A percentile compares a stretch with the other conserved stretches of the same genome.
These are phyloP conservation scores for Lentinula novae-zelandiae DNA, from an alignment of 1,284 basidiomycete genomes.

Conservation along the genomic window DNA sequence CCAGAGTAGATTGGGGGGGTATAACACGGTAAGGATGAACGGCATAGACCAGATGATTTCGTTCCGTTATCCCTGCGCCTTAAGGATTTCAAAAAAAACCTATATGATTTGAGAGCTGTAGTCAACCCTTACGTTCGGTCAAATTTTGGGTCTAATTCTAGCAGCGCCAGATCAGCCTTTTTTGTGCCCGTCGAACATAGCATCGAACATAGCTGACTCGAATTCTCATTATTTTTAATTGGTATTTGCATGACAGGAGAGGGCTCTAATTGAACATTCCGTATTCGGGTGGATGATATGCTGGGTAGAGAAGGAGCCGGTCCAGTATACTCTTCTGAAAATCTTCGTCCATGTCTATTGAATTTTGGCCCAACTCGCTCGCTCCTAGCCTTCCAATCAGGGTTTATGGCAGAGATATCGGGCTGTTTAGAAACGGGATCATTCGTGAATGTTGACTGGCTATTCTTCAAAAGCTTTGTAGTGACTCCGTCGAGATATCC, in stretches of 20 bases:
- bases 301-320: slow-evolving; percentile 17
- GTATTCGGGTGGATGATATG: slow-evolving; percentile 26
- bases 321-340: not conserved
- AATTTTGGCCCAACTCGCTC: not conserved
- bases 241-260: slow-evolving; percentile 50
- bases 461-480: not conserved
- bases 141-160: not conserved
- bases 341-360: not conserved
- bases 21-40: not conserved
- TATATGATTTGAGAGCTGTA: not conserved
- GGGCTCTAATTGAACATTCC: slow-evolving; percentile 50
- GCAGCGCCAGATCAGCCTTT: not conserved
- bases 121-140: not conserved
- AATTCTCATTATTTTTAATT: not conserved
- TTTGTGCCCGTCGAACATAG: not conserved
- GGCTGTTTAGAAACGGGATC: not conserved
- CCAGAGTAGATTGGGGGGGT: not conserved
- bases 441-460: not conserved
- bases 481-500: not conserved
- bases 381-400: not conserved
- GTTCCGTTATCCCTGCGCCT: not conserved
- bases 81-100: not conserved
- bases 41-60: not conserved
- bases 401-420: not conserved
- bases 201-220: not conserved